Conservation (phyloP, 2,329 filamentous ascomycete genomes). For the Hypoxylon sp. region DNA sequence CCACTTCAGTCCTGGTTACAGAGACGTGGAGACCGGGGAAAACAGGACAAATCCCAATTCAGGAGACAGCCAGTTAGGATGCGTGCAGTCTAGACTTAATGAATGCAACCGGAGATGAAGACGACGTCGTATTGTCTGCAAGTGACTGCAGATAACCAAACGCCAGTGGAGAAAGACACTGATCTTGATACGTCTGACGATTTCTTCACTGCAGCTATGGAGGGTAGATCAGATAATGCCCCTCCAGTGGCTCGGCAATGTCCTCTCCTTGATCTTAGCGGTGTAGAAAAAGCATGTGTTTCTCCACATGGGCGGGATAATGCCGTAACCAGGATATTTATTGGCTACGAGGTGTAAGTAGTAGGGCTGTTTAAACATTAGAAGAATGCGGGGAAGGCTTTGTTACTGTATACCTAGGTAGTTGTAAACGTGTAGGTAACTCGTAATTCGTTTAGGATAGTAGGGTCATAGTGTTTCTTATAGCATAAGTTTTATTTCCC, state of each 20-base stretch:
- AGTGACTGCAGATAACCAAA: conserved; percentile 39
- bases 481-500: too few species aligned
- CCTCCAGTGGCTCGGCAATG: conserved; percentile 22
- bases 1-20: background rate
- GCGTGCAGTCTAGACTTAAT: conserved; percentile 20
- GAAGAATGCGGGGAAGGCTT: conserved; percentile 26
- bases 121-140: conserved; percentile 37
- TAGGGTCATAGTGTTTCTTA: background rate
- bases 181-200: conserved; percentile 33
- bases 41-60: conserved; percentile 10
- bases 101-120: conserved; percentile 20
- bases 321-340: conserved; percentile 23
- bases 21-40: conserved; percentile 9
- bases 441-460: background rate
- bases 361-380: conserved; percentile 9
- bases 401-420: conserved; percentile 2
- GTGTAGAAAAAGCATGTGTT: conserved; percentile 21
- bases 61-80: conserved; percentile 7
- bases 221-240: conserved; percentile 28
- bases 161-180: conserved; percentile 24
- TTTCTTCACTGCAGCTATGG: conserved; percentile 10
- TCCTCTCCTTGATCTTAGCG: conserved; percentile 31
- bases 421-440: background rate
- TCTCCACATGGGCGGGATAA: conserved; percentile 27
- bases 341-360: conserved; percentile 16